Conservation (phyloP, 2,329 filamentous ascomycete species). For the Trichoderma endophyticum region DNA sequence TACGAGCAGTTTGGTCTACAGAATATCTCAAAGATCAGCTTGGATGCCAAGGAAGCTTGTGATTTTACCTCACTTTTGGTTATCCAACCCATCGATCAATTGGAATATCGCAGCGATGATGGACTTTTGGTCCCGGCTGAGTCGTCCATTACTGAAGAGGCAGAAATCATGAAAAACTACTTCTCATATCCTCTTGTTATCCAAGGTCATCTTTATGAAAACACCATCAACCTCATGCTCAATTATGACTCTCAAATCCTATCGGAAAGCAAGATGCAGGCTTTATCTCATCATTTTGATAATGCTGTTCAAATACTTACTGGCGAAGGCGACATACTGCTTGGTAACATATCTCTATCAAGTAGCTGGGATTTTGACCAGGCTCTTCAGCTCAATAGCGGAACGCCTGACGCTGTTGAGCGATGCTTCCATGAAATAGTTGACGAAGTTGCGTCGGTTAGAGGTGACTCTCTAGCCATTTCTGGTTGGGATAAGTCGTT, state of each 20-base stretch:
- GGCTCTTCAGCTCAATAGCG: not conserved
- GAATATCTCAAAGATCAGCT: slow-evolving; percentile 22
- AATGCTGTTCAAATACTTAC: slow-evolving; percentile 1
- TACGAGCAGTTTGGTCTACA: slow-evolving; percentile 25
- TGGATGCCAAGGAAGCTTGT: slow-evolving; percentile 23
- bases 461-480: not conserved
- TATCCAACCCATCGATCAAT: slow-evolving; percentile 23
- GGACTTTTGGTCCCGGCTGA: not conserved
- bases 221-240: not conserved
- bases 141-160: not conserved
- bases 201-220: slow-evolving; percentile 7
- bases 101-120: not conserved
- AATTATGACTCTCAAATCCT: slow-evolving; percentile 3
- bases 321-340: not conserved
- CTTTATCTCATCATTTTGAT: slow-evolving; percentile 6
- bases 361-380: slow-evolving; percentile 6
- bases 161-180: slow-evolving; percentile 2
- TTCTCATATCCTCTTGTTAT: slow-evolving; percentile 15
- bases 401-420: not conserved
- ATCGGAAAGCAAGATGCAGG: not conserved
- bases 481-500: slow-evolving; percentile 7
- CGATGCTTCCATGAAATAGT: slow-evolving; percentile 12
- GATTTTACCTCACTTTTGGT: slow-evolving; percentile 30
- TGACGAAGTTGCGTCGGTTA: not conserved
- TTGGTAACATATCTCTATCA: not conserved